Evolutionary conservation across 2,329 filamentous ascomycete genomes (phyloP), one percentile per base, ranked within the genome.

Genomic region (Coniochaeta sp.): DNA sequence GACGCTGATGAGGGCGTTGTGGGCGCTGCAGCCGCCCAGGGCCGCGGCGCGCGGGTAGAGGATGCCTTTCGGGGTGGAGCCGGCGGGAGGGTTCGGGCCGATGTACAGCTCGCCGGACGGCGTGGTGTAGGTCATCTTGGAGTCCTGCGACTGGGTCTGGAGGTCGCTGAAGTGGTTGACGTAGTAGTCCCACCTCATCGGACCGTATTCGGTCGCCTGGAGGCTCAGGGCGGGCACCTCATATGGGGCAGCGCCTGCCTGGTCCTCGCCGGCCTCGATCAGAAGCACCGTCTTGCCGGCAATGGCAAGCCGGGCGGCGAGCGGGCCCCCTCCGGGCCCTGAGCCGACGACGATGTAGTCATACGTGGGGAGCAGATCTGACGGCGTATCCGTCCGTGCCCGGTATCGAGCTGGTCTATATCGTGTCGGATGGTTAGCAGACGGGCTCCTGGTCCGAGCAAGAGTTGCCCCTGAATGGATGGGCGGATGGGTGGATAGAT

Each of bases 331-430:
- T 12, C 84, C 83, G 7, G 83, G 76, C 3, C 84, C 84, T 7
- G 81, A 83, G 10, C 85, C 84, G 44, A 87, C 82, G 12, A 88
- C 77, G 30, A 87, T 75, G 71, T 85, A 87, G 62, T 88, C 85
- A 66, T 88, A 88, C 9, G 30, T n/a, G 68, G 71, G 2, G 67
- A 65, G 10, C 73, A 67, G 30, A 32, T 8, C 70, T 60, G 28
- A 68, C 67, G 24, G 70, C 66, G 1, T 56, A 55, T 17, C 62
- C 65, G 4, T 66, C 30, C 9, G 64, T 36, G 28, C 30, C 30
- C 30, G 30, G 30, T 32, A 32, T 32, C 30, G 30, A 32, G 30
- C 30, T 32, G 30, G 30, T 62, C 67, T 61, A 60, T 65, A 61
- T 65, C 59, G 55, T 32, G 30, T 62, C 30, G 9, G 30, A 32